Base-by-base conservation (phyloP, 2,329 filamentous ascomycete species). In the Claviceps africana region DNA sequence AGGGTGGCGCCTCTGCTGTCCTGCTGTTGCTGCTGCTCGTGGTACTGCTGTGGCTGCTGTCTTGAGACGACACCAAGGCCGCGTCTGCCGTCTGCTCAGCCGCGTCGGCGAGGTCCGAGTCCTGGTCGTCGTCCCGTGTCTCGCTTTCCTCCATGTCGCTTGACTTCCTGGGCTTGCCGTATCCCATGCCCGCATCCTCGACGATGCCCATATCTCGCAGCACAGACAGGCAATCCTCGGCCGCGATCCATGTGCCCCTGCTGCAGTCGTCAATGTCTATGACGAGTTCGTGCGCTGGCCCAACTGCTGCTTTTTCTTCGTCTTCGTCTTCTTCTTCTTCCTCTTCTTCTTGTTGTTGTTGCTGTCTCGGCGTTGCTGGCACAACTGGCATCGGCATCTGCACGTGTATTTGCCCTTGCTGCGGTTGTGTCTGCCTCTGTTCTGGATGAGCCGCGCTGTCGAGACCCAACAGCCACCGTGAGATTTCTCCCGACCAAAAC, bases 401-500 rank as follows among this genome's bases (percentile, higher is more conserved):
- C 21, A 49, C 30, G n/a, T 51, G 48, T 22, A 22, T 8, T 17
- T 47, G 49, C 30, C 35, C 44, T 33, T 48, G 52, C 35, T 9
- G 37, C 22, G 42, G 47, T 25, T 22, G 44, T 3, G 25, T 2
- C 1, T n/a, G 51, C 11, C 21, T 15, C 21, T 28, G 39, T 30
- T 19, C 40, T 40, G 35, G 48, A 15, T 47, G 45, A 21, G 28
- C 35, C 63, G 65, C n/a, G 78, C 57, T 19, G 2, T 72, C 67
- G 2, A 76, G 57, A 25, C 61, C 61, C 9, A 83, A 64, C 8
- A 84, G 58, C 76, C 78, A 86, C n/a, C 88, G 76, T 6, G 84
- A 83, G 56, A 96, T 82, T 59, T 93, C 87, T 44, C 85, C 83
- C 1, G 84, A 82, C 91, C 91, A 97, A 68, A 86, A 96, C 6